Conservation (phyloP, 495 filamentous ascomycete species). For the Apodospora peruviana region DNA sequence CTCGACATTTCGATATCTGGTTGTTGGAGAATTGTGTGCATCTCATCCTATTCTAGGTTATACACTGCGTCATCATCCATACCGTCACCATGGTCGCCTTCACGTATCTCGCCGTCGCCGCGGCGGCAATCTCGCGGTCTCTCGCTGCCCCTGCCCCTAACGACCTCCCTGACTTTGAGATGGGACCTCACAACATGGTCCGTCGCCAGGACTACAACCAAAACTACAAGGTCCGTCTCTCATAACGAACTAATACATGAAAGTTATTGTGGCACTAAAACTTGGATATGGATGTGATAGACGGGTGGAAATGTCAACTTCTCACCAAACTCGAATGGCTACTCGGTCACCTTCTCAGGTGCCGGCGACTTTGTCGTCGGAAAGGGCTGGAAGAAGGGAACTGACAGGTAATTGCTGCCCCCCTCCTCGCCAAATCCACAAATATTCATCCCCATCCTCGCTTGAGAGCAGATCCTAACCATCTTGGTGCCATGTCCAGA, state of each 20-base stretch:
- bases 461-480: too few relatives aligned
- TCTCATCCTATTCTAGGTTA: neutral
- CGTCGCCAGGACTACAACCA: slow-evolving; percentile 33
- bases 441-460: neutral
- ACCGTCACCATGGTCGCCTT: slow-evolving; percentile 18
- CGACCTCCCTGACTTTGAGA: slow-evolving; percentile 24
- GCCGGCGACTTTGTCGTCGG: slow-evolving; percentile 55
- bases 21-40: neutral
- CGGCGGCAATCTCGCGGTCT: slow-evolving; percentile 12
- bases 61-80: too few relatives aligned
- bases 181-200: slow-evolving; percentile 21
- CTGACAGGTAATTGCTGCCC: slow-evolving; percentile 30
- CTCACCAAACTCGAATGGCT: slow-evolving; percentile 18
- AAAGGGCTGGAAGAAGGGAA: slow-evolving; percentile 52
- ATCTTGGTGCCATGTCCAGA: too few relatives aligned
- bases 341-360: slow-evolving; percentile 32
- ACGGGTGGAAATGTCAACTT: slow-evolving; percentile 30
- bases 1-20: neutral
- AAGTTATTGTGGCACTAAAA: too few relatives aligned
- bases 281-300: too few relatives aligned
- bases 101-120: slow-evolving; percentile 15
- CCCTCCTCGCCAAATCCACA: too few relatives aligned
- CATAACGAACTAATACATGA: too few relatives aligned
- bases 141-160: slow-evolving; percentile 18
- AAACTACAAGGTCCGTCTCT: too few relatives aligned